Evolutionary conservation across 2,329 filamentous ascomycete genomes (phyloP), one percentile per base, ranked within the genome.

Genomic region (Myriangium duriaei): DNA sequence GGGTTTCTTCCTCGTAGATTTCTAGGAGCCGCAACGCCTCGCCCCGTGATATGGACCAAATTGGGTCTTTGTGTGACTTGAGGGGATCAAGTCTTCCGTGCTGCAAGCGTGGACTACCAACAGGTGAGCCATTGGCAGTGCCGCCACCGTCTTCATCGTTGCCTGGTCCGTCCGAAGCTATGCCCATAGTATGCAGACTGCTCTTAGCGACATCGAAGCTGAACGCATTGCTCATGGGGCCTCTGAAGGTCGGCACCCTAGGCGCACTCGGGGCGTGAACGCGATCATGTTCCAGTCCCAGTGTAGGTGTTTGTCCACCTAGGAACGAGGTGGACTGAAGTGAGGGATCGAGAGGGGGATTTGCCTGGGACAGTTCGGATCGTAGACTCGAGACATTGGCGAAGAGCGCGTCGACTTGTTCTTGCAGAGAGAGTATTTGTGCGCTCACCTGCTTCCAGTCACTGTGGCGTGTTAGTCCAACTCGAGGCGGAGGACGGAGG

Each of bases 121-220:
- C 53, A 2, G 69, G 71, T n/a, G 71, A 71, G 13, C 57, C 62
- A 47, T 76, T 69, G 39, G 65, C 63, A 1, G 69, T 68, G 3
- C 59, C 60, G 17, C 63, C 49, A 24, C 68, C 68, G 24, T 77
- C 75, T n/a, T 81, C 76, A 35, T 78, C 76, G 34, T 79, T 77
- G 1, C 71, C 71, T n/a, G n/a, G n/a, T n/a, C n/a, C n/a, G 2
- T 74, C 62, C 1, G 68, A 72, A 17, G 75, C 77, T 52, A 92
- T 91, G 3, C 86, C 86, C 82, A 94, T 93, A 43, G 79, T 87
- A 52, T 86, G 80, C 26, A 94, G 68, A 34, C 86, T 93, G 37
- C 74, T 83, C 56, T 85, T 87, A 24, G 87, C 86, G 11, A 94
- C 79, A 45, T 88, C 82, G 18, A 94, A 72, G 47, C 81, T 87